Base-by-base conservation (phyloP, 257 asterid species). In the Ajuga chamaepitys region DNA sequence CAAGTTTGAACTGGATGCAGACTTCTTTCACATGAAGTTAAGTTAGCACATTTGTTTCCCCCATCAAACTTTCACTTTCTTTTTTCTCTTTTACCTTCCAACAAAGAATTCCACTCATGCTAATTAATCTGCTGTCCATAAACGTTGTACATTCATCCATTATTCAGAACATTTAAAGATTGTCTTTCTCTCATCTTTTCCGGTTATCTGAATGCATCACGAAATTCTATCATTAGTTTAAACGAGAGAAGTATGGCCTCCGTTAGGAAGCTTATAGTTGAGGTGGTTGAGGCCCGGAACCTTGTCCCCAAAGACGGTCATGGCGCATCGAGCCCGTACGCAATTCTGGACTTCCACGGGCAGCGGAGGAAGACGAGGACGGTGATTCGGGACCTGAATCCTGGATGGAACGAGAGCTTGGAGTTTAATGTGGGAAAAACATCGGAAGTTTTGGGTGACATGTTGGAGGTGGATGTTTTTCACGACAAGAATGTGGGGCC, bases 311-410 rank as follows among this genome's bases (percentile, higher is more conserved):
- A 88, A 65, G 98, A 91, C 50, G 98, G 98, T 7, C 95, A 86
- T 10, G 98, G 98, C 4, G 64, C 95, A 0, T 91, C 95, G 1
- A 91, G 98, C 56, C 92, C 98, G 0, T 88, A 91, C 48, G 95
- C 75, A 3, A 66, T 91, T 11, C 78, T 85, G 18, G 95, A 91
- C 69, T 91, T 80, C 46, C 86, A 88, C 54, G 96, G 98, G 0
- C 96, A 91, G 75, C 64, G 98, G 16, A 73, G 77, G 84, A 91
- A 85, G 80, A 91, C 96, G 7, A 81, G 71, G 79, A 77, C 95
- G 0, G 74, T 80, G 54, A 24, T 58, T 5, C 88, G 94, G 2
- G 98, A 91, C 73, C 76, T 88, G n/a, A 88, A 75, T 35, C 98
- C 96, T 0, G 59, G 28, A 14, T 91, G 98, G 98, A 84, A 88